Base-by-base conservation (phyloP, 2,329 filamentous ascomycete genomes). In the Colletotrichum chlorophyti region DNA sequence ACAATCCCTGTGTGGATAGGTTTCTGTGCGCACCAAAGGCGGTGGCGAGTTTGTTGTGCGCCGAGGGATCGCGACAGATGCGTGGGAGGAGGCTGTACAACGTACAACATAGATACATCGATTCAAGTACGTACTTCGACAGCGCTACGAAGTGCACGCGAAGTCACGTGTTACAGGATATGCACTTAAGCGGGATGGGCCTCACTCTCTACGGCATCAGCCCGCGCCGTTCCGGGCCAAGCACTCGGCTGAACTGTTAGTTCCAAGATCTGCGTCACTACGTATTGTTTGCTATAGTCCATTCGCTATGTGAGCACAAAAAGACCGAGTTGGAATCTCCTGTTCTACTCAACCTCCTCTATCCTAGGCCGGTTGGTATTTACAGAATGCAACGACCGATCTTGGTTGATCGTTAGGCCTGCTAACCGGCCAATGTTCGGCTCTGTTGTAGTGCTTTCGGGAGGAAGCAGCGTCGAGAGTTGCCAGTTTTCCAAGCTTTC, bases 401-500 rank as follows among this genome's bases (percentile, higher is more conserved):
- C 47, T 45, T 48, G 35, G 54, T 45, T 15, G 15, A 58, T 34
- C 45, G 52, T 12, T 38, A 47, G 29, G 32, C 62, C 53, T 17
- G 58, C 55, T 8, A 53, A 35, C 29, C 46, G 40, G 10, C 32
- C 34, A 6, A 65, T 48, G 27, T 53, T 37, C 9, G 37, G n/a
- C 9, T 45, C 51, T 15, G 21, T 21, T 19, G 4, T n/a, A 2
- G 37, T 21, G 35, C 21, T 23, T 17, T 35, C 14, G 12, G 46
- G 61, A 21, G 76, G 78, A 37, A 85, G 68, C 53, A 86, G 63
- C 49, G 71, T 76, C 51, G 81, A 78, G 69, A 88, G 72, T 57
- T 81, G 79, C 83, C 85, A 88, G 57, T 80, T 83, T 64, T 87
- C 81, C 60, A 92, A 67, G 45, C 83, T 88, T 68, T 91, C 89